Evolutionary conservation across 139 green algal genomes (phyloP).

Genomic region (Haematococcus sp.): DNA sequence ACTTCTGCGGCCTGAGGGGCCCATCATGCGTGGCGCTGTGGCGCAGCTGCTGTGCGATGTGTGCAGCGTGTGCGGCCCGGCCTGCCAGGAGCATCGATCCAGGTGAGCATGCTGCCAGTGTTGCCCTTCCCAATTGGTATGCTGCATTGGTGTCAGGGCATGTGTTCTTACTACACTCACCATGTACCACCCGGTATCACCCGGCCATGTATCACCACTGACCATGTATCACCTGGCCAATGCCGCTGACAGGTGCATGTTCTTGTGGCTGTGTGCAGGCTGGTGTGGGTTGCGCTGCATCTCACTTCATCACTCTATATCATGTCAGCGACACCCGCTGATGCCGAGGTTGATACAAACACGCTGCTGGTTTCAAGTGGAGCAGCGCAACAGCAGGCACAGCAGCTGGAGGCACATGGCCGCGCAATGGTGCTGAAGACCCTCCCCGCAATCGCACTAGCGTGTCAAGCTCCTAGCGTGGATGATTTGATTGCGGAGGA

Average conservation of each 20-base stretch:
- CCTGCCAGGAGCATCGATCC: not conserved
- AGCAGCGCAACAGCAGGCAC: no score
- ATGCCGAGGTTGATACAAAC: not conserved
- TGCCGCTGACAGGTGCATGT: no score
- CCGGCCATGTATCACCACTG: no score
- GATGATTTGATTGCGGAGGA: not conserved
- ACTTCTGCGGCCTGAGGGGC: not conserved
- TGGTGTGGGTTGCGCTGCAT: conserved; percentile 2
- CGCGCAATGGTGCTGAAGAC: no score
- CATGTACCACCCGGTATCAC: no score
- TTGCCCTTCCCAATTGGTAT: no score
- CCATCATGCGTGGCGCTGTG: not conserved
- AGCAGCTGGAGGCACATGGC: not conserved
- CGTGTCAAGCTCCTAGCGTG: not conserved
- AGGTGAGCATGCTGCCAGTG: not conserved
- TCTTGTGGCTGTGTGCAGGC: not conserved
- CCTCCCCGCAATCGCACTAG: no score
- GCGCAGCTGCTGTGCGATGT: not conserved
- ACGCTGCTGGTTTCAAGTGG: not conserved
- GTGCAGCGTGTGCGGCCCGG: not conserved
- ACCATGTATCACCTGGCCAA: no score
- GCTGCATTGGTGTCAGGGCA: no score
- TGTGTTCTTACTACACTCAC: no score
- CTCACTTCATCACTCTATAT: not conserved
- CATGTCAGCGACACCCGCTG: not conserved